A percentile compares a stretch with the other conserved stretches of the same genome.
phyloP scores from a whole-genome alignment of 768 basidiomycete genomes.

The Suillus hirtellus region DNA sequence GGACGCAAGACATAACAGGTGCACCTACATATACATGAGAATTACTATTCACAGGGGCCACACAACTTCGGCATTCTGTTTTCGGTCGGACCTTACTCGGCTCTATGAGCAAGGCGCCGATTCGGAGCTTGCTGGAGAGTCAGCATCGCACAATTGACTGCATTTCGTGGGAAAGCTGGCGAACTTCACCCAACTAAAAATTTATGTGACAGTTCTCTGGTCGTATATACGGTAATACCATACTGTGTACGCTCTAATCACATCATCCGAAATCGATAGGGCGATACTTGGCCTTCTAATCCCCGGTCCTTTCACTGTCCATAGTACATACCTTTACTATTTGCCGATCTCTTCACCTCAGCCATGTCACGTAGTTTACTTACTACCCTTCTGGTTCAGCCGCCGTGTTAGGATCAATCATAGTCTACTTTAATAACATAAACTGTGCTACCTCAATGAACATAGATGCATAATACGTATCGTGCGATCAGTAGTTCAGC shows the following conservation, averaged over 20 bases:
- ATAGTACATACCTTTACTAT: constrained; percentile 17
- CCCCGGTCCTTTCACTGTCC: constrained; percentile 25
- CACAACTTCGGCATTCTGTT: too few relatives aligned
- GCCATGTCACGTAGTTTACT: constrained; percentile 20
- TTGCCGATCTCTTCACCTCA: constrained; percentile 21
- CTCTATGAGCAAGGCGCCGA: too few relatives aligned
- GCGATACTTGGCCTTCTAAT: constrained; percentile 29
- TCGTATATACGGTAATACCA: too few relatives aligned
- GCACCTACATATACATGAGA: constrained; percentile 54
- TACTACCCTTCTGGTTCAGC: constrained; percentile 9
- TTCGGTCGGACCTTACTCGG: too few relatives aligned
- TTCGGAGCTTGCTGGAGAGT: too few relatives aligned
- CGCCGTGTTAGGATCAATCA: constrained; percentile 24
- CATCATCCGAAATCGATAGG: constrained; percentile 26
- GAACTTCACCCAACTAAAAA: too few relatives aligned
- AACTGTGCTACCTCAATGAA: constrained; percentile 4
- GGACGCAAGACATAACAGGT: constrained; percentile 85
- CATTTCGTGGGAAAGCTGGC: too few relatives aligned
- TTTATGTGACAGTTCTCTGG: too few relatives aligned
- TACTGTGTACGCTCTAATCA: not conserved
- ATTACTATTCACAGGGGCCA: not conserved
- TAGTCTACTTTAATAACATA: constrained; percentile 29
- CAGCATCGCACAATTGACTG: too few relatives aligned
- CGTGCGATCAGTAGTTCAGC: not conserved
- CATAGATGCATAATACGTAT: constrained; percentile 3